phyloP scores from a whole-genome alignment of 257 asterid genomes.

The Solanum corneliomulleri region DNA sequence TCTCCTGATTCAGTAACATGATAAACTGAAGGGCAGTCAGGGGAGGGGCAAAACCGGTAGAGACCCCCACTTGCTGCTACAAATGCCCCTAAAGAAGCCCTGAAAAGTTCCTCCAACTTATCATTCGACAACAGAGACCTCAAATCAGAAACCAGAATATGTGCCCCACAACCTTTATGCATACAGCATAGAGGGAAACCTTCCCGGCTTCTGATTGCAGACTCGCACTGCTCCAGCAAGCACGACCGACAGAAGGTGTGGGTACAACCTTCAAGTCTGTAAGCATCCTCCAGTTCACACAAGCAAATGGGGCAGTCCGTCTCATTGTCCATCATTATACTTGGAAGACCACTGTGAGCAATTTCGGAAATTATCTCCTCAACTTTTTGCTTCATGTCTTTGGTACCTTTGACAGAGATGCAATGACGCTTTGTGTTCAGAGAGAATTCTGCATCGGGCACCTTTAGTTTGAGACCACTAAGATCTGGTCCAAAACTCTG shows the following conservation, averaged over 20 bases:
- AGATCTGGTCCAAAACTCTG: conserved; percentile 74
- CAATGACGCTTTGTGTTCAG: conserved; percentile 47
- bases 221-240: conserved; percentile 69
- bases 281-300: conserved; percentile 68
- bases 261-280: conserved; percentile 51
- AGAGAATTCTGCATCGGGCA: conserved; percentile 56
- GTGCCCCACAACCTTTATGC: conserved; percentile 35
- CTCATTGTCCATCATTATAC: conserved; percentile 13
- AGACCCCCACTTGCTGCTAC: conserved; percentile 61
- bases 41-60: conserved; percentile 83
- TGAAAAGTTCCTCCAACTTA: conserved; percentile 66
- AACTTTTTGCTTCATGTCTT: conserved; percentile 58
- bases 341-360: conserved; percentile 24
- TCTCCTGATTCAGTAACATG: conserved; percentile 25
- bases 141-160: conserved; percentile 47
- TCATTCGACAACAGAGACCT: conserved; percentile 38
- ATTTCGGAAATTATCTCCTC: conserved; percentile 39
- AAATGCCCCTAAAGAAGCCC: conserved; percentile 60
- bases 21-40: conserved; percentile 85
- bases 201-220: conserved; percentile 49
- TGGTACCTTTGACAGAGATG: conserved; percentile 43
- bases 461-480: conserved; percentile 47
- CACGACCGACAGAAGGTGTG: conserved; percentile 70
- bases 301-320: conserved; percentile 64
- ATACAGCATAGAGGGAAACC: conserved; percentile 58